phyloP scores from a whole-genome alignment of 331 rosid species.

The Saraca asoca region DNA sequence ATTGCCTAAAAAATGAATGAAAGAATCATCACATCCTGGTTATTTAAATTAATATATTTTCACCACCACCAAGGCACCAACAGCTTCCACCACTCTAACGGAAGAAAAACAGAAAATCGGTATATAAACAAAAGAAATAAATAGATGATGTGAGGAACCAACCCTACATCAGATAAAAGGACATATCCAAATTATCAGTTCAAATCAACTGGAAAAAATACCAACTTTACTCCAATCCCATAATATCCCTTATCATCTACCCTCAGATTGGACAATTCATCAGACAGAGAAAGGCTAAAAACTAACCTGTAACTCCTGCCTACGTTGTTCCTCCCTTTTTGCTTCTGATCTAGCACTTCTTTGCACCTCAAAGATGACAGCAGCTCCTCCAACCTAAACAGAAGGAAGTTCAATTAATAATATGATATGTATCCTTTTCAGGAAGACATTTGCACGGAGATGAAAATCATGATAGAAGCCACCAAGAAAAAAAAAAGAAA shows the following conservation, averaged over 20 bases:
- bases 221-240: too few relatives aligned
- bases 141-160: background rate
- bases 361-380: conserved; percentile 82
- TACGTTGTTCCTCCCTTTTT: conserved; percentile 74
- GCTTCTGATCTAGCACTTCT: conserved; percentile 83
- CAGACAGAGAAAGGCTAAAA: too few relatives aligned
- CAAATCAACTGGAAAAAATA: too few relatives aligned
- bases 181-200: too few relatives aligned
- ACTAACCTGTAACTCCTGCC: conserved; percentile 68
- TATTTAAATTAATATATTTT: background rate
- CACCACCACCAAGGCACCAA: background rate
- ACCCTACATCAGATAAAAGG: too few relatives aligned
- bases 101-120: background rate
- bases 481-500: too few relatives aligned
- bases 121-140: conserved; percentile 7
- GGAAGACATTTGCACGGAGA: background rate
- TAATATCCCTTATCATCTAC: too few relatives aligned
- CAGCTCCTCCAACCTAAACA: conserved; percentile 78
- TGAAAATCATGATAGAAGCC: too few relatives aligned
- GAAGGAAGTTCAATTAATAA: background rate
- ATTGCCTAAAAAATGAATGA: conserved; percentile 38
- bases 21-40: background rate
- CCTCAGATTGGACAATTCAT: too few relatives aligned
- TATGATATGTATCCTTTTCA: background rate
- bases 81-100: background rate